Conservation (phyloP, 345 rosid genomes). For the Dimocarpus longan region DNA sequence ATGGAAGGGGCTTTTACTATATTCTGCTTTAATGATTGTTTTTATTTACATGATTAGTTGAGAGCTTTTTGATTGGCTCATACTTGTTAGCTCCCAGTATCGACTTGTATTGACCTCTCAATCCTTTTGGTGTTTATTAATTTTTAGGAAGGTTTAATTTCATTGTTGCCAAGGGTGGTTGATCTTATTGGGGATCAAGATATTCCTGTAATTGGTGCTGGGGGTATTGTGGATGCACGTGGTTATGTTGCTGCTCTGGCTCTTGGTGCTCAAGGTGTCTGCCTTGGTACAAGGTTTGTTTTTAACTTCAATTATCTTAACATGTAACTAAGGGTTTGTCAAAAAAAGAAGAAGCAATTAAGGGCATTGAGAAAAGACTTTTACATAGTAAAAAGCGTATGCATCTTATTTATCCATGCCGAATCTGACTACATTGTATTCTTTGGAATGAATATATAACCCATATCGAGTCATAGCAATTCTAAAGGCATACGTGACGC, state of each 20-base stretch:
- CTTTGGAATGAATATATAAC: too few relatives aligned
- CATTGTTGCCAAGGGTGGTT: constrained; percentile 76
- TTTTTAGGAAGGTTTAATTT: constrained; percentile 64
- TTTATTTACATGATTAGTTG: not conserved
- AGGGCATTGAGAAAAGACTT: not conserved
- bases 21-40: not conserved
- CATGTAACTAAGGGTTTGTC: not conserved
- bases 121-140: not conserved
- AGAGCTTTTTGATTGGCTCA: not conserved
- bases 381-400: not conserved
- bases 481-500: not conserved
- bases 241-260: constrained; percentile 91
- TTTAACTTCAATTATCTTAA: not conserved
- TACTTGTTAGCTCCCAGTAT: not conserved
- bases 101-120: not conserved
- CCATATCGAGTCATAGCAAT: not conserved
- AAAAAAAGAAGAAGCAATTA: too few relatives aligned
- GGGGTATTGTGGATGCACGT: constrained; percentile 75
- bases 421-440: not conserved
- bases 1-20: not conserved
- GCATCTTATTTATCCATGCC: not conserved
- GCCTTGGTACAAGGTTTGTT: constrained; percentile 81
- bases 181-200: constrained; percentile 58
- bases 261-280: constrained; percentile 85
- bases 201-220: constrained; percentile 89